These are phyloP conservation scores for Leucoagaricus sp. DNA, from an alignment of 1,284 basidiomycete species.

Conservation along the genomic window DNA sequence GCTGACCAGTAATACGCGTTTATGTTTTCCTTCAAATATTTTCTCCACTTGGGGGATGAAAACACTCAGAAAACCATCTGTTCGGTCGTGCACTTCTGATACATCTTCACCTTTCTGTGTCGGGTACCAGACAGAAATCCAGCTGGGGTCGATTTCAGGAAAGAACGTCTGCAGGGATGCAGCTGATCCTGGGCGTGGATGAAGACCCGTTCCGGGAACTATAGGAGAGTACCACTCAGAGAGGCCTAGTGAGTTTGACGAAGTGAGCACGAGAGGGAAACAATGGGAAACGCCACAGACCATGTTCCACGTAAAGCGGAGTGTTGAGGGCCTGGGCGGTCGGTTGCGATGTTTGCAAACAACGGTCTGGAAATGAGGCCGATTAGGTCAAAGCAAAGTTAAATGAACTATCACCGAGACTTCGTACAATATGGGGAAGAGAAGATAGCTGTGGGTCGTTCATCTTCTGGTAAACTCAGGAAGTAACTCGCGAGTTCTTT, in stretches of 20 bases:
- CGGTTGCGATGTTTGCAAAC: slow-evolving; percentile 78
- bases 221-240: slow-evolving; percentile 87
- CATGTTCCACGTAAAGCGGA: slow-evolving; percentile 78
- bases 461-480: slow-evolving; percentile 59
- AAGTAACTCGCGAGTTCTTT: slow-evolving; percentile 71
- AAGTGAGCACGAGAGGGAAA: neutral
- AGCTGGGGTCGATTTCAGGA: slow-evolving; percentile 59
- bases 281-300: slow-evolving; percentile 35
- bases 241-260: slow-evolving; percentile 49
- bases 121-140: slow-evolving; percentile 69
- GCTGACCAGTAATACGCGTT: slow-evolving; percentile 66
- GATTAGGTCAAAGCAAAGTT: neutral
- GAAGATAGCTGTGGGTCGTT: slow-evolving; percentile 76
- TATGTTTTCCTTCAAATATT: slow-evolving; percentile 40
- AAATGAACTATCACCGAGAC: neutral
- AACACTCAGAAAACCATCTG: slow-evolving; percentile 50
- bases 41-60: slow-evolving; percentile 53
- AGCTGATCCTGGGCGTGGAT: slow-evolving; percentile 66
- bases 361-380: slow-evolving; percentile 61
- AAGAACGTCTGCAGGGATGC: slow-evolving; percentile 52
- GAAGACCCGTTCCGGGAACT: slow-evolving; percentile 63
- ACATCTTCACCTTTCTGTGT: slow-evolving; percentile 74
- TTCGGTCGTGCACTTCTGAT: slow-evolving; percentile 62
- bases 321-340: slow-evolving; percentile 59
- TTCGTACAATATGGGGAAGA: slow-evolving; percentile 74